phyloP scores from a whole-genome alignment of 2,329 filamentous ascomycete species.

The Magnaporthiopsis poae region DNA sequence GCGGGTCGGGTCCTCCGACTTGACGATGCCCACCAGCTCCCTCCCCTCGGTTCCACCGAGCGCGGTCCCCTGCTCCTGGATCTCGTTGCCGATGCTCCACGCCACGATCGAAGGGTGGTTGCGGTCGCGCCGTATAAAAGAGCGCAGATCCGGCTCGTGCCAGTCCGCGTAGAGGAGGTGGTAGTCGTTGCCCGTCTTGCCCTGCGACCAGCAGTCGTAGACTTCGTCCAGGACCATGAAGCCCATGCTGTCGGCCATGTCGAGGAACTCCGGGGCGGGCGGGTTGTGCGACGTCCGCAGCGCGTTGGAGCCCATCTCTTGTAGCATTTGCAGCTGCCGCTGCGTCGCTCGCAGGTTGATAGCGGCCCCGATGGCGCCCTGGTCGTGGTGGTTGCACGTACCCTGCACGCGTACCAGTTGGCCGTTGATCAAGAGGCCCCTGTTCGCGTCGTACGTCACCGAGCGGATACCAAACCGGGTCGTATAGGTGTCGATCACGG shows the following conservation, averaged over 20 bases:
- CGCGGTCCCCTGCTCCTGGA: slow-evolving; percentile 33
- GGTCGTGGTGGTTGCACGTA: slow-evolving; percentile 41
- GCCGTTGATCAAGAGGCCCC: slow-evolving; percentile 38
- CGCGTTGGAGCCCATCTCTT: slow-evolving; percentile 39
- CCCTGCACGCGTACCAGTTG: slow-evolving; percentile 34
- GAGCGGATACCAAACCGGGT: slow-evolving; percentile 41
- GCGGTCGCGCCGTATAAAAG: slow-evolving; percentile 42
- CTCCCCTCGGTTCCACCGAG: slow-evolving; percentile 23
- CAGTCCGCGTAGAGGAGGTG: slow-evolving; percentile 42
- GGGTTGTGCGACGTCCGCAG: slow-evolving; percentile 45
- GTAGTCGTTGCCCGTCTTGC: slow-evolving; percentile 39
- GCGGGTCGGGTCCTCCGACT: slow-evolving; percentile 38
- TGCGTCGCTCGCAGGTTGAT: slow-evolving; percentile 39
- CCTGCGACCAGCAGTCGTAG: slow-evolving; percentile 38
- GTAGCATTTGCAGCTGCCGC: slow-evolving; percentile 39
- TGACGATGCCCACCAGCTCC: slow-evolving; percentile 30
- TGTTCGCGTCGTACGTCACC: slow-evolving; percentile 25
- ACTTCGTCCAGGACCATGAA: slow-evolving; percentile 44
- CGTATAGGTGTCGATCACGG: slow-evolving; percentile 28
- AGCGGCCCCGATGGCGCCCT: slow-evolving; percentile 38
- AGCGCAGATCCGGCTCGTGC: slow-evolving; percentile 41
- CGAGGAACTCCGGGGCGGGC: slow-evolving; percentile 39
- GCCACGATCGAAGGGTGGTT: slow-evolving; percentile 43
- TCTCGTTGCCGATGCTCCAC: slow-evolving; percentile 47
- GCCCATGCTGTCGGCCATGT: slow-evolving; percentile 38